A percentile compares a stretch with the other conserved stretches of the same genome.
phyloP scores from a whole-genome alignment of 2,329 filamentous ascomycete genomes.

The Metarhizium anisopliae region DNA sequence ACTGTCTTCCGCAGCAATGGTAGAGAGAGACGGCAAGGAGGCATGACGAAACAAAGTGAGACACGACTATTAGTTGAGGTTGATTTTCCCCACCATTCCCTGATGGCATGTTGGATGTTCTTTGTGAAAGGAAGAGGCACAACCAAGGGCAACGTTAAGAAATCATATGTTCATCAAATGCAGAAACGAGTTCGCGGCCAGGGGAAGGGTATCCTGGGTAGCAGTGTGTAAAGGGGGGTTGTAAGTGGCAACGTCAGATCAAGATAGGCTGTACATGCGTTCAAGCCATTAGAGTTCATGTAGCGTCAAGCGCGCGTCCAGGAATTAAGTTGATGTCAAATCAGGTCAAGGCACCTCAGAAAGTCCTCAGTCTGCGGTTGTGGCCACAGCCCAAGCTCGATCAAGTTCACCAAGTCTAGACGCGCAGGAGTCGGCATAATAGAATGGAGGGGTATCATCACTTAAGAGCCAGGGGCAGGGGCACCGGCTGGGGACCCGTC shows the following conservation, averaged over 20 bases:
- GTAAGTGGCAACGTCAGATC: constrained; percentile 6
- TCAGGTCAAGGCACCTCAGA: constrained; percentile 25
- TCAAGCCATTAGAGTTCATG: constrained; percentile 19
- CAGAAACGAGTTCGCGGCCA: constrained; percentile 6
- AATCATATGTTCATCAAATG: constrained; percentile 15
- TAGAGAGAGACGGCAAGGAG: neutral
- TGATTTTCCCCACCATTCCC: neutral
- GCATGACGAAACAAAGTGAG: neutral
- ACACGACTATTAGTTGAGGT: neutral
- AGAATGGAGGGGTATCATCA: constrained; percentile 16
- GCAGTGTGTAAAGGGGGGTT: constrained; percentile 6
- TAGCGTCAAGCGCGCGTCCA: constrained; percentile 11
- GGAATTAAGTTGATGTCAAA: constrained; percentile 19
- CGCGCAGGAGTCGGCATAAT: constrained; percentile 5
- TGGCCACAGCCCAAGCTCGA: constrained; percentile 13
- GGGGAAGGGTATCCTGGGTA: neutral
- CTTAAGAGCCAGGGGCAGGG: constrained; percentile 26
- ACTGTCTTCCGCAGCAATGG: neutral
- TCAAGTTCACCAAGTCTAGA: constrained; percentile 26
- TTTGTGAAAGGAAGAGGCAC: neutral
- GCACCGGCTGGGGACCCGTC: constrained; percentile 26
- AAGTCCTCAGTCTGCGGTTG: constrained; percentile 2
- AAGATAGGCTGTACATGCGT: constrained; percentile 22
- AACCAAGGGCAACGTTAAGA: neutral
- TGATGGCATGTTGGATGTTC: neutral